Evolutionary conservation across 495 filamentous ascomycete species (phyloP).

Genomic region (Entonaema liquescens): DNA sequence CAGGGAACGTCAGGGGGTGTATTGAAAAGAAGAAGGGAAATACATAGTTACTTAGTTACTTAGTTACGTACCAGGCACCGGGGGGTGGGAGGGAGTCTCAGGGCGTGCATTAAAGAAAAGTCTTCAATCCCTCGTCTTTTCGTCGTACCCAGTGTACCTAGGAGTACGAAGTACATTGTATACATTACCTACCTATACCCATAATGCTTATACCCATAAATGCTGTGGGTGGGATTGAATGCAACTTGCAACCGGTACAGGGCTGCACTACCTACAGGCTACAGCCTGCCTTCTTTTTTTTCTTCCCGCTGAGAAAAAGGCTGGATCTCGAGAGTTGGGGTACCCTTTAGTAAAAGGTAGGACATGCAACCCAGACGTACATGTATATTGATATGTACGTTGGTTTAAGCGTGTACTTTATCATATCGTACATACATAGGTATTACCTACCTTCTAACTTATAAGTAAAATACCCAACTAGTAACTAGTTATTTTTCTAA

Average conservation of each 20-base stretch:
- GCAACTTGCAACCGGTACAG: slow-evolving; percentile 34
- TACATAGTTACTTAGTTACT: background rate
- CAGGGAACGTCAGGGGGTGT: slow-evolving; percentile 13
- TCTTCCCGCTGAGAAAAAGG: background rate
- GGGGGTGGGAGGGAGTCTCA: slow-evolving; percentile 12
- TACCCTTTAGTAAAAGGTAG: background rate
- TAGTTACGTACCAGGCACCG: slow-evolving; percentile 18
- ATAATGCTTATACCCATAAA: background rate
- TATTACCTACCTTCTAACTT: no score
- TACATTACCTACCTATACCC: background rate
- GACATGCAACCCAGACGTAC: background rate
- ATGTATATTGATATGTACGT: background rate
- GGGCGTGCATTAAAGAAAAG: background rate
- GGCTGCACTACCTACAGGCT: slow-evolving; percentile 31
- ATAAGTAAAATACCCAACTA: no score
- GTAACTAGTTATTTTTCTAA: no score
- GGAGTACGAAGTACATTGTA: background rate
- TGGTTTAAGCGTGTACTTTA: background rate
- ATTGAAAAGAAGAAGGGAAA: slow-evolving; percentile 10
- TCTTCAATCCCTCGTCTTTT: background rate
- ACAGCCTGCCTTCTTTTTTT: background rate
- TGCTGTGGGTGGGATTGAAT: slow-evolving; percentile 31
- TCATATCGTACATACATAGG: background rate
- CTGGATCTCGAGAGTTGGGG: slow-evolving; percentile 2
- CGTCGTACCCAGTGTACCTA: background rate